Evolutionary conservation across 768 basidiomycete genomes (phyloP).

Genomic region (Atractiella rhizophila): DNA sequence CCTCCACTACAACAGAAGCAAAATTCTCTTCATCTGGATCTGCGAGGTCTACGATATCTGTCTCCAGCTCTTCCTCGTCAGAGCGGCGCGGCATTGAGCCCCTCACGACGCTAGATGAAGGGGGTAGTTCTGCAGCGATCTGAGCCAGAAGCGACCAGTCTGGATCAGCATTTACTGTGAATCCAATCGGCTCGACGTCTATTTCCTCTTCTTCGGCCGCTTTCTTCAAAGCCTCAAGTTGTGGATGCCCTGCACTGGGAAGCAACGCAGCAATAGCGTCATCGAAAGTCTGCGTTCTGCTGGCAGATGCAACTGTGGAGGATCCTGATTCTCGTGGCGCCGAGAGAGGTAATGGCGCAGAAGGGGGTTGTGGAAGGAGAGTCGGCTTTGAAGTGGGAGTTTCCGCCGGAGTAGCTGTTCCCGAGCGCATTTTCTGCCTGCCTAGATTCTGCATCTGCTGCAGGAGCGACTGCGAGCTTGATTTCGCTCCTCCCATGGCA

Average conservation of each 20-base stretch:
- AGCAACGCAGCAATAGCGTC: background rate
- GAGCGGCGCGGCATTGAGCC: no score
- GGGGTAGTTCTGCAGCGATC: no score
- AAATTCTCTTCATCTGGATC: background rate
- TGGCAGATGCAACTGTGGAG: background rate
- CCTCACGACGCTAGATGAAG: no score
- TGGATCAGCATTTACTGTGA: no score
- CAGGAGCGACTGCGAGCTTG: background rate
- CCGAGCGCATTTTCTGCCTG: background rate
- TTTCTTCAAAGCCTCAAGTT: no score
- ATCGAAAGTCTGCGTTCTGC: background rate
- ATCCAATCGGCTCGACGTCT: no score
- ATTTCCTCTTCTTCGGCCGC: no score
- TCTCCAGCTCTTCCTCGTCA: conserved; percentile 4
- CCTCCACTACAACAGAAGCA: background rate
- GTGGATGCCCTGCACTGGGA: no score
- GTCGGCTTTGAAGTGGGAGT: background rate
- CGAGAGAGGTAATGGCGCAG: no score
- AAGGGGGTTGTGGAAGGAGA: background rate
- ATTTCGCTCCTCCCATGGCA: no score
- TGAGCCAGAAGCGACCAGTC: no score
- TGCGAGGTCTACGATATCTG: no score
- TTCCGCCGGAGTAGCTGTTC: background rate
- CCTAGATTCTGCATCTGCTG: background rate
- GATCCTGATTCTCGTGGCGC: background rate